phyloP scores from a whole-genome alignment of 345 rosid species.

The Physaria fendleri region DNA sequence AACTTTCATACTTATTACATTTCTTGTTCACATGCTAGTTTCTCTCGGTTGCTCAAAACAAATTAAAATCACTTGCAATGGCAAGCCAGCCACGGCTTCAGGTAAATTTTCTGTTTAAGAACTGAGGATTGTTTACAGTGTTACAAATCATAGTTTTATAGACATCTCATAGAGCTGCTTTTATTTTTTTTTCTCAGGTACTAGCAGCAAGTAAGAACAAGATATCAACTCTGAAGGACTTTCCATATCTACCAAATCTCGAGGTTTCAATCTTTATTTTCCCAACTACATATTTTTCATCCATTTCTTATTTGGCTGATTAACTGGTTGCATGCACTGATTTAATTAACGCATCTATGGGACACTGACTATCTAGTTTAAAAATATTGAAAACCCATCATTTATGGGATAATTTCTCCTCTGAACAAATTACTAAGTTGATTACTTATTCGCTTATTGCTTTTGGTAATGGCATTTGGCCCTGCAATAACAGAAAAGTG shows the following conservation, averaged over 20 bases:
- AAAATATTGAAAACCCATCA: background rate
- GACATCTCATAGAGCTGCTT: background rate
- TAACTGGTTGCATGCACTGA: background rate
- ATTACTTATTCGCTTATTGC: background rate
- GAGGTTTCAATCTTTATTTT: constrained; percentile 46
- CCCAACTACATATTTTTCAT: background rate
- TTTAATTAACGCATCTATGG: background rate
- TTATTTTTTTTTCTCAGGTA: constrained; percentile 43
- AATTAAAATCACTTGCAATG: constrained; percentile 90
- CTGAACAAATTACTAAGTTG: background rate
- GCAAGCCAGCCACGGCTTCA: constrained; percentile 97
- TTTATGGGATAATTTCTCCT: background rate
- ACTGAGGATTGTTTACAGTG: background rate
- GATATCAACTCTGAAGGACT: constrained; percentile 84
- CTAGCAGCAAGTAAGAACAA: constrained; percentile 97
- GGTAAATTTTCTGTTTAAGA: constrained; percentile 40
- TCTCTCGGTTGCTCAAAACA: constrained; percentile 96
- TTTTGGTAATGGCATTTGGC: constrained; percentile 1
- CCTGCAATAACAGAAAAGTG: background rate
- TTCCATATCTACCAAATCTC: constrained; percentile 83
- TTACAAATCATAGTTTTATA: background rate
- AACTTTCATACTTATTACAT: background rate
- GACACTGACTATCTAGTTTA: background rate
- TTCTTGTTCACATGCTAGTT: constrained; percentile 43
- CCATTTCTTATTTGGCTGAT: background rate